A percentile compares a stretch with the other conserved stretches of the same genome.
These are phyloP conservation scores for Talaromyces marneffei DNA, from an alignment of 2,329 filamentous ascomycete genomes.

Conservation along the genomic window DNA sequence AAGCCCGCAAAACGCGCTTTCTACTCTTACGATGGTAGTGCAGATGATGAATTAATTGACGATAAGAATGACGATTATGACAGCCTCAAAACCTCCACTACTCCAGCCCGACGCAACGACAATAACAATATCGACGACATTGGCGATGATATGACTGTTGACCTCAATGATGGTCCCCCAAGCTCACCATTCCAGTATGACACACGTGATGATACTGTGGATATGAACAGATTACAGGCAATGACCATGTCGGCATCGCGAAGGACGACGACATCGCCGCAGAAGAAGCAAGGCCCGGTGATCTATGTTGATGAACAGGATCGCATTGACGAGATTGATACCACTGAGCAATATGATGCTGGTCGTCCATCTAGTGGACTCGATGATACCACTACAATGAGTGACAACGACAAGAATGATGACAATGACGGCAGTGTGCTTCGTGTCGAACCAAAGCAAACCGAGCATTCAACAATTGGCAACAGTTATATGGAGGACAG, in stretches of 20 bases:
- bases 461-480: slow-evolving; percentile 19
- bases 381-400: neutral
- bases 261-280: slow-evolving; percentile 16
- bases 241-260: slow-evolving; percentile 9
- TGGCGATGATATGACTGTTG: slow-evolving; percentile 19
- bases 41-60: slow-evolving; percentile 5
- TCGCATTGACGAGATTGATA: neutral
- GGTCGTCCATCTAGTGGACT: neutral
- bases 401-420: slow-evolving; percentile 6
- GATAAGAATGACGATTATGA: slow-evolving; percentile 9
- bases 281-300: slow-evolving; percentile 20
- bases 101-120: slow-evolving; percentile 6
- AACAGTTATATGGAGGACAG: slow-evolving; percentile 35
- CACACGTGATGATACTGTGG: slow-evolving; percentile 30
- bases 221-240: slow-evolving; percentile 20
- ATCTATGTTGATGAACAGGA: slow-evolving; percentile 22
- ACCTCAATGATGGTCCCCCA: slow-evolving; percentile 22
- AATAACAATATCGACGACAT: neutral
- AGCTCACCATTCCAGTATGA: slow-evolving; percentile 37
- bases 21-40: slow-evolving; percentile 15
- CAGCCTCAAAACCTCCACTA: slow-evolving; percentile 14
- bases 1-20: slow-evolving; percentile 26
- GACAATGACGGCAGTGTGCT: neutral
- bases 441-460: neutral
- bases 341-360: neutral